Base-by-base conservation (phyloP, 1,284 basidiomycete genomes). In the Puccinia triticina region DNA sequence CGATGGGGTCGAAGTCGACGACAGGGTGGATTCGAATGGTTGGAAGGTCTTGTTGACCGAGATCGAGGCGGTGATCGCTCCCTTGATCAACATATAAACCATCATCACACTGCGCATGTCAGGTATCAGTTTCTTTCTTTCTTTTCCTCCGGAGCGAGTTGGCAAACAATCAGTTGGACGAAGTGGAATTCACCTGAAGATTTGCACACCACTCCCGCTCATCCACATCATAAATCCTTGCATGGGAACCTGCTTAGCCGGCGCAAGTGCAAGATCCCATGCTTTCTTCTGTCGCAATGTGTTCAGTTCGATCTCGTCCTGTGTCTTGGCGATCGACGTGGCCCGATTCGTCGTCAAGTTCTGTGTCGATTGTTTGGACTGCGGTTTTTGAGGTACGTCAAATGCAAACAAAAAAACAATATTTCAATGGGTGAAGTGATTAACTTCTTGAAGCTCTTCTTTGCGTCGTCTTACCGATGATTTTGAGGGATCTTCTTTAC, bases 141-240 rank as follows among this genome's bases (percentile, higher is more conserved):
- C 23, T 21, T 32, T 53, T 50, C 18, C 61, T 66, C 61, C 23
- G 3, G 37, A 12, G 14, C 29, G 37, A 66, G 23, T 32, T 5
- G 23, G 37, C 14, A 21, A 1, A 29, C 7, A 43, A 43, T 67
- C 16, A 23, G 18, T 16, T 53, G 29, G 29, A 32, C 4, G 16
- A 26, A 57, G 16, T 0, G 29, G 26, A 34, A 29, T 40, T 77
- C 23, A 80, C 78, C 78, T 80, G 88, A 96, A 96, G 75, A 96
- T 93, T 88, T 96, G 94, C 16, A 96, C 92, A 66, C 94, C 93
- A 37, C 93, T 92, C 59, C 94, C 94, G 34, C 94, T 95, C 92
- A 96, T 95, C 90, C 96, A 96, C 64, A 96, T 90, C 94, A 96
- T 96, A 88, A 96, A 93, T 1, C 91, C 93, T 86, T 96, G 94